These are phyloP conservation scores for Ophiostoma triangulosporum DNA, from an alignment of 2,329 filamentous ascomycete genomes.

Conservation along the genomic window DNA sequence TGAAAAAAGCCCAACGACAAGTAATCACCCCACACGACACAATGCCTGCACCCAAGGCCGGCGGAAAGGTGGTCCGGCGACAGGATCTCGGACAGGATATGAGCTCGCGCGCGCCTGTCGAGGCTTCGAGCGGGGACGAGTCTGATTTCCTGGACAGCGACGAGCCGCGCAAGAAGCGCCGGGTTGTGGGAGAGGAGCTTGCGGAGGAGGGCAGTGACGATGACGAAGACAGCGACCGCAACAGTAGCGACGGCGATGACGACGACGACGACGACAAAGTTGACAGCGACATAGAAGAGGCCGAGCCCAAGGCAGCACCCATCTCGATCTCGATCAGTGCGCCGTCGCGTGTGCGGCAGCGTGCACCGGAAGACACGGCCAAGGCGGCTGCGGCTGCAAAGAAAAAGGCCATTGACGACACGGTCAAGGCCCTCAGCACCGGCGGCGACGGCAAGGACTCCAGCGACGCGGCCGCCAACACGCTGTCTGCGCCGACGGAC, in stretches of 20 bases:
- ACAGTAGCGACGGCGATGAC: conserved; percentile 15
- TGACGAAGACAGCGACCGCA: not conserved
- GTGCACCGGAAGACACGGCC: not conserved
- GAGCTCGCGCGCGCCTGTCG: not conserved
- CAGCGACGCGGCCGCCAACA: conserved; percentile 5
- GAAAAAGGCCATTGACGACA: conserved; percentile 2
- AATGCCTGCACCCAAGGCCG: conserved; percentile 6
- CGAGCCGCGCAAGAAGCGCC: conserved; percentile 23
- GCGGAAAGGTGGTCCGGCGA: conserved; percentile 6
- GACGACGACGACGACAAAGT: conserved; percentile 15
- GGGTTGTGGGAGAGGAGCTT: not conserved
- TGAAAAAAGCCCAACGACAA: not conserved
- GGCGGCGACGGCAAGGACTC: too few relatives aligned
- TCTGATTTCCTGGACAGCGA: conserved; percentile 35
- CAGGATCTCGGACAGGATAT: conserved; percentile 2
- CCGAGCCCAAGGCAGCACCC: conserved; percentile 15
- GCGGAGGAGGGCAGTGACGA: conserved; percentile 9
- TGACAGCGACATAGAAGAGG: conserved; percentile 13
- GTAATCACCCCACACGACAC: not conserved
- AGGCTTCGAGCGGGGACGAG: conserved; percentile 17
- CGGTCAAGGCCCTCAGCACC: conserved; percentile 2
- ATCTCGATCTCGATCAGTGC: conserved; percentile 32
- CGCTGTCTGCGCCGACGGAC: conserved; percentile 38
- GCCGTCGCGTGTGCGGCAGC: conserved; percentile 38
- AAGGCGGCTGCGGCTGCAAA: not conserved